These are phyloP conservation scores for Nephelium lappaceum DNA, from an alignment of 345 rosid species.

Conservation along the genomic window DNA sequence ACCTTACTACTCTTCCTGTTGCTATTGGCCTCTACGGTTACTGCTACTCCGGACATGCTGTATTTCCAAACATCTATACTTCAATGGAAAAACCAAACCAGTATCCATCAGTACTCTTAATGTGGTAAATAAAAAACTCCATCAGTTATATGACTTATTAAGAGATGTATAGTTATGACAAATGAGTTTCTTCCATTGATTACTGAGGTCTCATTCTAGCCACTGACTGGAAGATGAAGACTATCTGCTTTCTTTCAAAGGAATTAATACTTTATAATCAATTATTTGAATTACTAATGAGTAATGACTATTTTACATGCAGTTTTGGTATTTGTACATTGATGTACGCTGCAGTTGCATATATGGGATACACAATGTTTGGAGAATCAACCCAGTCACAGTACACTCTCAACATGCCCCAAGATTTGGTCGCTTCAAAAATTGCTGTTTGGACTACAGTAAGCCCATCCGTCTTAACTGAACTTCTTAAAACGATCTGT, in stretches of 20 bases:
- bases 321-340: conserved; percentile 74
- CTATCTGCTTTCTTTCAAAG: background rate
- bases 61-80: conserved; percentile 91
- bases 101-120: conserved; percentile 68
- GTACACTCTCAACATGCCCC: conserved; percentile 90
- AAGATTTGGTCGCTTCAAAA: conserved; percentile 82
- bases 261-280: background rate
- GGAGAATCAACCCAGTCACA: conserved; percentile 78
- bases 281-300: background rate
- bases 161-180: background rate
- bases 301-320: conserved; percentile 11
- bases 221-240: background rate
- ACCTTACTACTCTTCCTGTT: conserved; percentile 80
- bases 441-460: conserved; percentile 97
- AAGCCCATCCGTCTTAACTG: conserved; percentile 15
- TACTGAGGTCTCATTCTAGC: background rate
- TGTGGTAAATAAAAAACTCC: conserved; percentile 48
- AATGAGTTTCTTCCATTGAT: background rate
- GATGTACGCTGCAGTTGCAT: conserved; percentile 85
- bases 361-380: conserved; percentile 90
- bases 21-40: conserved; percentile 94
- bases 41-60: conserved; percentile 98
- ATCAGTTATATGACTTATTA: background rate
- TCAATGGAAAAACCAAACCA: conserved; percentile 85
- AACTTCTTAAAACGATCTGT: background rate